Base-by-base conservation (phyloP, 139 green algal genomes). In the Diplosphaera chodatii region DNA sequence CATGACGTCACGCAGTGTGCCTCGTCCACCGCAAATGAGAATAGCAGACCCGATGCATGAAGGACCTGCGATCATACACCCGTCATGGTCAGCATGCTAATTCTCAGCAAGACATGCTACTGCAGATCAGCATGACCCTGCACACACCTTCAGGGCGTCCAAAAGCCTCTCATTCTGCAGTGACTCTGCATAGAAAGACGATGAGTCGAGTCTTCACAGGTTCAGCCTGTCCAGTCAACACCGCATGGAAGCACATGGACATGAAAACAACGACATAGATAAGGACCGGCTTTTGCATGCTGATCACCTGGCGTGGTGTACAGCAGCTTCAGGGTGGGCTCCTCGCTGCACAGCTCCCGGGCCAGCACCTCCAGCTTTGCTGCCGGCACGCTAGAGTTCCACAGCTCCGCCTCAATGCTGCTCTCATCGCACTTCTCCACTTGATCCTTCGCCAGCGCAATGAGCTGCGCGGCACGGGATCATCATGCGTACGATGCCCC, bases 11-110 rank as follows among this genome's bases (percentile, higher is more conserved):
- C 78, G 67, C 83, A 91, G 75, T 94, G 89, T 10, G 87, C 84
- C 70, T 96, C 90, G 70, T 96, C 90, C 6, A 96, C 76, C 16
- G 88, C 89, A 79, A 96, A 88, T 16, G 80, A 77, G 6, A 72
- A 70, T 18, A 94, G 66, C 2, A 33, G 82, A 67, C 80, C 77
- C 2, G 63, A 32, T 10, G 64, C 66, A 32, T 74, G 63, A 4
- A 77, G 81, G 62, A 74, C 79, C 73, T 82, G 74, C 31, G n/a
- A n/a, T n/a, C n/a, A n/a, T n/a, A n/a, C n/a, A n/a, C n/a, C n/a
- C n/a, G n/a, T n/a, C n/a, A n/a, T n/a, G n/a, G n/a, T n/a, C n/a
- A n/a, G n/a, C n/a, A n/a, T n/a, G n/a, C n/a, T n/a, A n/a, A n/a
- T n/a, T n/a, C n/a, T n/a, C n/a, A n/a, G n/a, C n/a, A n/a, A n/a